Conservation (phyloP, 2,329 filamentous ascomycete species). For the Exophiala alcalophila region DNA sequence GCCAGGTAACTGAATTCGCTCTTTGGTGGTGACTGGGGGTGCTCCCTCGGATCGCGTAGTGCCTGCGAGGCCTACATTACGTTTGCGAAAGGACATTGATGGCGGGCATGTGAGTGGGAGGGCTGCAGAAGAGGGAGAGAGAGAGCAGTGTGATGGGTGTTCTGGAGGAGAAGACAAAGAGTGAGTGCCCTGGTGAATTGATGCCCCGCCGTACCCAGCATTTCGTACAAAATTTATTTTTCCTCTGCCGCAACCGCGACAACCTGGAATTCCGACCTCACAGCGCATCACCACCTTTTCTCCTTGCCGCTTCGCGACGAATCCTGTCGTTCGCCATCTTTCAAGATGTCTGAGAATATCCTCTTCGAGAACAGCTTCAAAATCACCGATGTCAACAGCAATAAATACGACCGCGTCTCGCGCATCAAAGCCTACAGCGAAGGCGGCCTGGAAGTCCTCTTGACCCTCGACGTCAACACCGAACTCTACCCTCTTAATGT, state of each 20-base stretch:
- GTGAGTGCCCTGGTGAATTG: not conserved
- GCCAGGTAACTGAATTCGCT: constrained; percentile 44
- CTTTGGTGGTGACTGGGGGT: constrained; percentile 22
- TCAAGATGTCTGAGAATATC: constrained; percentile 74
- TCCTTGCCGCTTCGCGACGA: no score
- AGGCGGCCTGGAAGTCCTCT: constrained; percentile 66
- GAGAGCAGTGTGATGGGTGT: not conserved
- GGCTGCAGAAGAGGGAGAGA: not conserved
- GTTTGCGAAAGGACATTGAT: constrained; percentile 66
- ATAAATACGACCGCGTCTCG: constrained; percentile 93
- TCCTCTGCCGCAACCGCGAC: no score
- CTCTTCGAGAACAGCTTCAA: constrained; percentile 93
- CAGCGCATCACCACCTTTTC: no score
- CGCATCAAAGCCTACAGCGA: constrained; percentile 63
- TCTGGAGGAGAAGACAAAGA: not conserved
- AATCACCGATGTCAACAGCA: constrained; percentile 72
- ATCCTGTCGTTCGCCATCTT: no score
- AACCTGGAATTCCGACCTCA: not conserved
- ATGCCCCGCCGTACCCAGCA: not conserved
- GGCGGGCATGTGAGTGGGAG: not conserved
- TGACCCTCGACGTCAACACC: constrained; percentile 89
- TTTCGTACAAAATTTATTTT: constrained; percentile 1
- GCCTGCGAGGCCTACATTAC: constrained; percentile 57
- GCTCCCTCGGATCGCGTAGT: constrained; percentile 36
- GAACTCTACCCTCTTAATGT: constrained; percentile 78